Evolutionary conservation across 2,329 filamentous ascomycete genomes (phyloP).

Genomic region (Penicillium sp.): DNA sequence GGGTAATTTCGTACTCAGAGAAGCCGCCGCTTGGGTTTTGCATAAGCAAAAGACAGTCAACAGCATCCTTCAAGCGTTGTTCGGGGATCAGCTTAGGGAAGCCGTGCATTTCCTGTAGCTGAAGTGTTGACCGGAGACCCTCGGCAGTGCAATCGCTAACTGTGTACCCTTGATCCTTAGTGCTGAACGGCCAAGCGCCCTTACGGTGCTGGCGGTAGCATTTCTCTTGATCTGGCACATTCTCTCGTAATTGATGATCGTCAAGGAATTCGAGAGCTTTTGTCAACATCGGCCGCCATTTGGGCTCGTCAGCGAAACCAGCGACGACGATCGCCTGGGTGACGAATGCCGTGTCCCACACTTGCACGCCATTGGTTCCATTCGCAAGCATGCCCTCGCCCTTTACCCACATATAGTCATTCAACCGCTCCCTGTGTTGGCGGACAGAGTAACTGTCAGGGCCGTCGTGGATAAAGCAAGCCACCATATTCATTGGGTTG

Average conservation of each 20-base stretch:
- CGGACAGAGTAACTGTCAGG: constrained; percentile 68
- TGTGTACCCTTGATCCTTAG: constrained; percentile 84
- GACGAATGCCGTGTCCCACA: constrained; percentile 90
- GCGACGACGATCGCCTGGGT: constrained; percentile 80
- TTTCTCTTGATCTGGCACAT: constrained; percentile 70
- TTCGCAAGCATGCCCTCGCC: constrained; percentile 90
- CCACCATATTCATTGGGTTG: constrained; percentile 82
- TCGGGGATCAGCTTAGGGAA: constrained; percentile 74
- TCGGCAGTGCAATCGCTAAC: constrained; percentile 95
- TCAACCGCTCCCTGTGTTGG: constrained; percentile 74
- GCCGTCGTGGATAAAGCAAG: constrained; percentile 81
- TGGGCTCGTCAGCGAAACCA: constrained; percentile 70
- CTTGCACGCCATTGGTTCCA: constrained; percentile 96
- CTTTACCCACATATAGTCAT: constrained; percentile 90
- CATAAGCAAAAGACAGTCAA: constrained; percentile 88
- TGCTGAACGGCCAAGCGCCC: constrained; percentile 96
- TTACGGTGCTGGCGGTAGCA: constrained; percentile 90
- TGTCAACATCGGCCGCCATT: constrained; percentile 78
- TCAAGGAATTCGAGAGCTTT: constrained; percentile 85
- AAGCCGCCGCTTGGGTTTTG: constrained; percentile 85
- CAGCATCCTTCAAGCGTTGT: constrained; percentile 76
- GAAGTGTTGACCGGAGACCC: constrained; percentile 79
- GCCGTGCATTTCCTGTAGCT: constrained; percentile 73
- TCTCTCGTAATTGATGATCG: constrained; percentile 82
- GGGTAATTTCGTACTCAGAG: constrained; percentile 81